Conservation (phyloP, 2,329 filamentous ascomycete species). For the Curvularia lunata region DNA sequence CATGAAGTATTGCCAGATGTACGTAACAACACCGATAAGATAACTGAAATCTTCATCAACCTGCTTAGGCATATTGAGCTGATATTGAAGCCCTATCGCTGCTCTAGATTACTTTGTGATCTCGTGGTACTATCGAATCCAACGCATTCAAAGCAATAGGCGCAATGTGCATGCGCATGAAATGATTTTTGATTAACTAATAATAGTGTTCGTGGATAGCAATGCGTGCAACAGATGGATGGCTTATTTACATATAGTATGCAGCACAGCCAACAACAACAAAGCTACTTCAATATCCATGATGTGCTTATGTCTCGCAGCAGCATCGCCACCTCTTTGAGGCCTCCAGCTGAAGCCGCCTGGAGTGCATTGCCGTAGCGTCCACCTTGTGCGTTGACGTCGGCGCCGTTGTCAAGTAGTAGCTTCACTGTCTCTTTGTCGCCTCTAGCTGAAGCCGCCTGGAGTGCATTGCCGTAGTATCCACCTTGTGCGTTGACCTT, state of each 20-base stretch:
- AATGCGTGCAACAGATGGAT: not conserved
- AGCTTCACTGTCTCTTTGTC: not conserved
- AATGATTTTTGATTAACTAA: not conserved
- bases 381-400: too few species aligned
- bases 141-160: not conserved
- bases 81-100: too few species aligned
- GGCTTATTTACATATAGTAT: not conserved
- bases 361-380: too few species aligned
- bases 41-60: too few species aligned
- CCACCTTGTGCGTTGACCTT: too few species aligned
- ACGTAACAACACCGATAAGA: too few species aligned
- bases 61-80: too few species aligned
- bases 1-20: too few species aligned
- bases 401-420: too few species aligned
- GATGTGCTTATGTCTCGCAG: too few species aligned
- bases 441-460: not conserved
- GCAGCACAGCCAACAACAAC: not conserved
- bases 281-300: not conserved
- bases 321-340: too few species aligned
- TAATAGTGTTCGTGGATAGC: not conserved
- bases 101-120: not conserved
- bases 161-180: not conserved
- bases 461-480: conserved; percentile 13
- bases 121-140: not conserved
- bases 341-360: too few species aligned